Evolutionary conservation across 805 yeast genomes (phyloP), one percentile per base, ranked within the genome.

Genomic region (Candida pini): DNA sequence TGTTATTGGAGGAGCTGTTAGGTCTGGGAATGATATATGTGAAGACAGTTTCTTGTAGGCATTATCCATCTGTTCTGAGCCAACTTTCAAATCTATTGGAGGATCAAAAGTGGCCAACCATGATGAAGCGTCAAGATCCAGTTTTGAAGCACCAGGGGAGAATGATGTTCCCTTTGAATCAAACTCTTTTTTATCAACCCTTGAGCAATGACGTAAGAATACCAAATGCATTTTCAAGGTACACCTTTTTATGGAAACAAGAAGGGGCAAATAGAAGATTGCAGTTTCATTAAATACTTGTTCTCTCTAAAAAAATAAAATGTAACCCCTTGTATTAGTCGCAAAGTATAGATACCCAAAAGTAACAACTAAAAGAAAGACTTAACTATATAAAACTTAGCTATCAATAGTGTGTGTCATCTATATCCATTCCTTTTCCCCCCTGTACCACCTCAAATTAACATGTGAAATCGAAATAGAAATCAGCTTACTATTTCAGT

Each of bases 61-160:
- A n/a, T 27, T 38, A 4, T 47, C 55, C 45, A 59, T 45, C 33
- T 62, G 59, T 5, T 32, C 21, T 3, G 38, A 20, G 2, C 63
- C 59, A 12, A 26, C 16, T 4, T 28, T 32, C 2, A 45, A 21
- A 31, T 59, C 45, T 19, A 62, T 38, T 3, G 66, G 66, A 3
- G 66, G 65, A 35, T 61, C 66, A 38, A 50, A 61, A 17, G 53
- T 52, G 16, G 64, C 51, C 5, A 60, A 31, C 65, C 66, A 61
- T 9, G 40, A 36, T 1, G 57, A 43, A 1, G 62, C 37, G 26
- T 53, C 54, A 7, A 18, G n/a, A 7, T 31, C 40, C 4, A 39
- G 35, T 1, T 33, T 18, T 6, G 23, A 14, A 14, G 14, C 20
- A 18, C 18, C 25, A 6, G n/a, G 5, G 7, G 10, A 8, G 14